Evolutionary conservation across 2,329 filamentous ascomycete genomes (phyloP).

Genomic region (Bipolaris bicolor): DNA sequence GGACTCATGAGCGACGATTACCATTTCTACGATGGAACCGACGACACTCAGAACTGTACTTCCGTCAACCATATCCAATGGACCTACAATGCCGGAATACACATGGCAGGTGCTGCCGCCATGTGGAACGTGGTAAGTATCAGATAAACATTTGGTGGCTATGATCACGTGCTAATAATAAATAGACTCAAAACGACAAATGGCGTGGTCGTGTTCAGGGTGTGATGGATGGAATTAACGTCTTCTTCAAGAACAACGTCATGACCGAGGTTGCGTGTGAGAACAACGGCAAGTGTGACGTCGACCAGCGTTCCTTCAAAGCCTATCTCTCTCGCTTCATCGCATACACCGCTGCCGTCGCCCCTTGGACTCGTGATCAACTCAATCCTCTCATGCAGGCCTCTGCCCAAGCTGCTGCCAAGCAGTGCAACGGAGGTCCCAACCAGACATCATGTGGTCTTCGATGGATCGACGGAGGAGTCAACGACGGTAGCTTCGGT

Average conservation of each 20-base stretch:
- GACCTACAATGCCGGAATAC: constrained; percentile 56
- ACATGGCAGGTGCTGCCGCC: constrained; percentile 54
- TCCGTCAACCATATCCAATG: constrained; percentile 54
- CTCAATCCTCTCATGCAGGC: constrained; percentile 60
- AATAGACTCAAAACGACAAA: constrained; percentile 40
- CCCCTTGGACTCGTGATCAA: constrained; percentile 43
- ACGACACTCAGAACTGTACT: constrained; percentile 53
- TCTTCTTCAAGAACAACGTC: constrained; percentile 54
- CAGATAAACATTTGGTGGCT: not conserved
- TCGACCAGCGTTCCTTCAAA: constrained; percentile 57
- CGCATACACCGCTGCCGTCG: constrained; percentile 50
- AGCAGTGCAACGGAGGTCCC: constrained; percentile 58
- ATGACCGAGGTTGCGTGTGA: constrained; percentile 59
- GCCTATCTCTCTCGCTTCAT: constrained; percentile 54
- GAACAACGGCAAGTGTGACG: constrained; percentile 53
- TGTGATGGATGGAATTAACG: constrained; percentile 46
- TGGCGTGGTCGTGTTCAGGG: constrained; percentile 41
- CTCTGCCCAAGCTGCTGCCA: constrained; percentile 63
- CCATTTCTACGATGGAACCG: constrained; percentile 55
- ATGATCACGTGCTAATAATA: constrained; percentile 15
- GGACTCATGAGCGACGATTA: constrained; percentile 58
- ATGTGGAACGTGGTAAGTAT: constrained; percentile 56
- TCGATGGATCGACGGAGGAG: constrained; percentile 50
- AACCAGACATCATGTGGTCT: constrained; percentile 57
- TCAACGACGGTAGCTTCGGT: constrained; percentile 57